phyloP scores from a whole-genome alignment of 2,329 filamentous ascomycete genomes.

The Aspergillus sp. region DNA sequence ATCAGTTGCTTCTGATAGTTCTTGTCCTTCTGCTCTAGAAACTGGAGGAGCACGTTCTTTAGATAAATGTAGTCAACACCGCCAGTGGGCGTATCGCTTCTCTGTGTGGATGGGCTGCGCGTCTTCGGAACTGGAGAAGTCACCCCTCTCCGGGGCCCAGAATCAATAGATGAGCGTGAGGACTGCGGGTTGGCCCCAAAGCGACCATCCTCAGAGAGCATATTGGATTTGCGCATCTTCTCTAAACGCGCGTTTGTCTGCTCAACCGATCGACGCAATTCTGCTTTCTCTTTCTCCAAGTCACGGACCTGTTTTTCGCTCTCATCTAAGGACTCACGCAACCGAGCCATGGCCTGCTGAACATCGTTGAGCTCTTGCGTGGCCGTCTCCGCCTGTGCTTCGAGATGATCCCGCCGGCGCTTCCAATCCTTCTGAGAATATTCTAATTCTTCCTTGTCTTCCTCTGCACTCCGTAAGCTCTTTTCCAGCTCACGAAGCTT shows the following conservation, averaged over 20 bases:
- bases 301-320: conserved; percentile 81
- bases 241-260: conserved; percentile 76
- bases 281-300: conserved; percentile 77
- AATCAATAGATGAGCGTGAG: conserved; percentile 61
- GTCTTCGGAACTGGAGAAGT: conserved; percentile 49
- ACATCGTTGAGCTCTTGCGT: conserved; percentile 74
- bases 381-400: conserved; percentile 67
- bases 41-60: conserved; percentile 66
- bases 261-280: conserved; percentile 73
- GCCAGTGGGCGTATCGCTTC: conserved; percentile 40
- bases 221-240: conserved; percentile 68
- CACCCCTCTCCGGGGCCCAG: conserved; percentile 45
- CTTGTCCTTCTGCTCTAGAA: conserved; percentile 66
- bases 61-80: conserved; percentile 62
- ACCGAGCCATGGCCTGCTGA: conserved; percentile 70
- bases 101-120: conserved; percentile 32
- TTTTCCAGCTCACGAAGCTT: conserved; percentile 80
- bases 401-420: conserved; percentile 71
- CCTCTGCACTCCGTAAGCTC: conserved; percentile 66
- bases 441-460: conserved; percentile 78
- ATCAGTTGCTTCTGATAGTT: conserved; percentile 67
- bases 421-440: conserved; percentile 72
- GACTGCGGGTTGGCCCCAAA: conserved; percentile 50
- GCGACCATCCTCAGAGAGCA: conserved; percentile 60
- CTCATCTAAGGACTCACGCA: conserved; percentile 79